Base-by-base conservation (phyloP, 2,329 filamentous ascomycete genomes). In the Fonsecaea pugnacius region DNA sequence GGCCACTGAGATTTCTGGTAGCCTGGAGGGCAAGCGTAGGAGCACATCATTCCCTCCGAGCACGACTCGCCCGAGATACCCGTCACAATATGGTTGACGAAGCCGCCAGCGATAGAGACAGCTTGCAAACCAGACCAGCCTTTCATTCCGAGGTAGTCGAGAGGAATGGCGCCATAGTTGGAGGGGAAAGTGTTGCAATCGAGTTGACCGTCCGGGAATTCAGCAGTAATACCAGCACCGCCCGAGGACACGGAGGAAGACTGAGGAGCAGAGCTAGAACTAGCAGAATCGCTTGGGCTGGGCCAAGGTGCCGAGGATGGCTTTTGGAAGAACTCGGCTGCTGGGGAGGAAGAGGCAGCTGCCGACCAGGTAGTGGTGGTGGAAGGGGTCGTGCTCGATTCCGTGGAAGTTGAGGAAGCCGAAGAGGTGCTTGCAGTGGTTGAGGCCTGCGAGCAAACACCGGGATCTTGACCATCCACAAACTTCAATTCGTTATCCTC, bases 1-100 rank as follows among this genome's bases (percentile, higher is more conserved):
- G 95, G 92, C 90, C 92, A 98, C 76, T 98, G 94, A 2, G 89
- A 85, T 85, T 97, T 97, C 77, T 95, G 88, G 78, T 95, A 96
- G 52, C 94, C 94, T 32, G 88, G 79, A n/a, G 91, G 90, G 82
- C 95, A 99, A 62, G 91, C 88, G 74, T 98, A 98, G 1, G 93
- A 96, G 84, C 94, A 97, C 83, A 93, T 92, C 64, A 82, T 79
- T 55, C 87, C 88, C 9, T 82, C 72, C 8, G 72, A 76, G 79
- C 91, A 94, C 65, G 77, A 78, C 16, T 85, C 78, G 16, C 89
- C 90, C 18, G 80, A 80, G 53, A 88, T 77, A 30, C 84, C 87
- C 46, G 87, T 88, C 58, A 85, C 81, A 66, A 93, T 91, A 65
- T 85, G 84, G 75, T 79, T 82, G 73, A 96, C 89, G 56, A 84